phyloP scores from a whole-genome alignment of 106 monocot genomes.

The Hemerocallis citrina region DNA sequence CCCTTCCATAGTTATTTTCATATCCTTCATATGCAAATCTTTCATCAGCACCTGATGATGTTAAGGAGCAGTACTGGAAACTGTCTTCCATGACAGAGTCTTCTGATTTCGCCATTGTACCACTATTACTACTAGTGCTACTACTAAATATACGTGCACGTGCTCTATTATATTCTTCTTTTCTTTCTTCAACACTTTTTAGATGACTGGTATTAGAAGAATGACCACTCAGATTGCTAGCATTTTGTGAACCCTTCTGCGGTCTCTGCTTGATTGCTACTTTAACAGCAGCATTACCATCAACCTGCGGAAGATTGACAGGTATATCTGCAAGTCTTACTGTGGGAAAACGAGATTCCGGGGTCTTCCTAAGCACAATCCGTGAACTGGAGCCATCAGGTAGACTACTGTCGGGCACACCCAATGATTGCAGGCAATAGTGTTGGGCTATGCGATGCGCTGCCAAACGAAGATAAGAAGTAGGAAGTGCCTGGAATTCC shows the following conservation, averaged over 20 bases:
- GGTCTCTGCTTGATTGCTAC: slow-evolving; percentile 88
- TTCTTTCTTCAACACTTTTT: slow-evolving; percentile 92
- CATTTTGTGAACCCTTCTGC: slow-evolving; percentile 28
- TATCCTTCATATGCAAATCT: slow-evolving; percentile 20
- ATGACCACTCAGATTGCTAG: not conserved
- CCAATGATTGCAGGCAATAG: slow-evolving; percentile 79
- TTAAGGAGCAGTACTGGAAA: slow-evolving; percentile 27
- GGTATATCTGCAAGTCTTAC: slow-evolving; percentile 82
- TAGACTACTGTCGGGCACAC: slow-evolving; percentile 49
- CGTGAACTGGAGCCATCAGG: slow-evolving; percentile 73
- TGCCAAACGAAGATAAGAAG: slow-evolving; percentile 80
- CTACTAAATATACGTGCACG: slow-evolving; percentile 83
- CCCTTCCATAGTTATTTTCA: slow-evolving; percentile 17
- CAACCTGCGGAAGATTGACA: slow-evolving; percentile 68
- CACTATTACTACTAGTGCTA: slow-evolving; percentile 11
- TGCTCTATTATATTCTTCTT: slow-evolving; percentile 92
- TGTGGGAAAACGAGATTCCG: slow-evolving; percentile 40
- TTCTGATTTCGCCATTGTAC: slow-evolving; percentile 24
- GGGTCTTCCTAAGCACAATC: slow-evolving; percentile 63
- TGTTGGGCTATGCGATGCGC: slow-evolving; percentile 89
- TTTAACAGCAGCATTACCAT: slow-evolving; percentile 34
- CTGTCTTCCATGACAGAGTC: slow-evolving; percentile 33
- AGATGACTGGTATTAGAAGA: slow-evolving; percentile 40
- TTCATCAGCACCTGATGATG: slow-evolving; percentile 24
- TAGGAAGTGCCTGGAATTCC: slow-evolving; percentile 70